phyloP scores from a whole-genome alignment of 177 flowering plant genomes.

The Vitis hybrid region DNA sequence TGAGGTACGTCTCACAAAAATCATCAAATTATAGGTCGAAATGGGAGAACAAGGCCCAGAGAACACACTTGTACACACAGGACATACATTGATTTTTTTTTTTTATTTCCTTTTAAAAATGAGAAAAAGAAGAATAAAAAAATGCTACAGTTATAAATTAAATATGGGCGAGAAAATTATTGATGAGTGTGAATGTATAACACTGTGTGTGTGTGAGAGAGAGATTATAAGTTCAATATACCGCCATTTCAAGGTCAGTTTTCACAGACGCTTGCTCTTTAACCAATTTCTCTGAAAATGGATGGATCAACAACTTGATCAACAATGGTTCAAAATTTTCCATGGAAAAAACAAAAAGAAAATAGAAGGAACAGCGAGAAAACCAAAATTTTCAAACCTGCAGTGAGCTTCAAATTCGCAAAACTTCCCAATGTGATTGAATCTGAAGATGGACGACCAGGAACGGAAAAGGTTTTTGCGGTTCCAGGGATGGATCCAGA shows the following conservation, averaged over 20 bases:
- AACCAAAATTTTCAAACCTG: constrained; percentile 48
- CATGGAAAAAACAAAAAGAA: not conserved
- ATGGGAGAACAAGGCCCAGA: not conserved
- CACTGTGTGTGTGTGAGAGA: not conserved
- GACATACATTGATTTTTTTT: too few species aligned
- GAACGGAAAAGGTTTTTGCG: constrained; percentile 33
- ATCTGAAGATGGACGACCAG: constrained; percentile 56
- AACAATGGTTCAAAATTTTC: not conserved
- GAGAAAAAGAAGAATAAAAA: too few species aligned
- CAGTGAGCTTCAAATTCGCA: constrained; percentile 82
- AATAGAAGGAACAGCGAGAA: too few species aligned
- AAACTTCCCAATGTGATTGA: constrained; percentile 65
- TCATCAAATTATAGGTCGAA: not conserved
- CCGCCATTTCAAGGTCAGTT: constrained; percentile 89
- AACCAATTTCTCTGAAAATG: constrained; percentile 81
- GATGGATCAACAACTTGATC: constrained; percentile 16
- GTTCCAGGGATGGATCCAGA: constrained; percentile 43
- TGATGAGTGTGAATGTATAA: too few species aligned
- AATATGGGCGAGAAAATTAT: too few species aligned
- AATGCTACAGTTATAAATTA: too few species aligned
- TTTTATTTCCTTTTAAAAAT: too few species aligned
- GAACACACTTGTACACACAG: not conserved
- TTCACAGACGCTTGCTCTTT: constrained; percentile 92
- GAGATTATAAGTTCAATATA: constrained; percentile 25
- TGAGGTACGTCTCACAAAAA: not conserved